These are phyloP conservation scores for Phaffomyces antillensis DNA, from an alignment of 805 yeast species.

Conservation along the genomic window DNA sequence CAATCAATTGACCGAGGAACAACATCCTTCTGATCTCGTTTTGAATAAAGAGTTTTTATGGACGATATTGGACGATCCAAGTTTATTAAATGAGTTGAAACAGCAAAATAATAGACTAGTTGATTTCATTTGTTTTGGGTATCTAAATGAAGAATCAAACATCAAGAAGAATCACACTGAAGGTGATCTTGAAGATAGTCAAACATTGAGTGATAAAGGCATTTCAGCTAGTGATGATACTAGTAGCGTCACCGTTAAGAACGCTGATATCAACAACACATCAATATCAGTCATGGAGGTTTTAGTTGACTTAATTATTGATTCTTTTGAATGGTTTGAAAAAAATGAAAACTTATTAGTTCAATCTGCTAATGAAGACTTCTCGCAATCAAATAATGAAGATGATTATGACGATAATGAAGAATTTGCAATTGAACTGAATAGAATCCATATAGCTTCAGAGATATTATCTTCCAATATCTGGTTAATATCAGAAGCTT, in stretches of 20 bases:
- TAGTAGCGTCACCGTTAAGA: constrained; percentile 2
- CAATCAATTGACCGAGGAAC: constrained; percentile 1
- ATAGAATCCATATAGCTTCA: constrained; percentile 56
- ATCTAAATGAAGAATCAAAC: constrained; percentile 20
- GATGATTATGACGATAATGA: constrained; percentile 11
- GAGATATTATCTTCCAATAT: constrained; percentile 85
- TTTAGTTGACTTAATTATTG: constrained; percentile 35
- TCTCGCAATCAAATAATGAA: background rate
- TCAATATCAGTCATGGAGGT: constrained; percentile 37
- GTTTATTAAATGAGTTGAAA: constrained; percentile 30
- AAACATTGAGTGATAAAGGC: background rate
- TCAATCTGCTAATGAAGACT: constrained; percentile 3
- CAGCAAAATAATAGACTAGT: constrained; percentile 36
- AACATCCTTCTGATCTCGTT: constrained; percentile 4
- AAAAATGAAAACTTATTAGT: constrained; percentile 14
- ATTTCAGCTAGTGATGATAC: constrained; percentile 17
- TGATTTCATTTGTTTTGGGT: constrained; percentile 45
- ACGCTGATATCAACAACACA: background rate
- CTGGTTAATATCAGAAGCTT: constrained; percentile 85
- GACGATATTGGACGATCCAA: constrained; percentile 29
- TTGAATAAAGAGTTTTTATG: constrained; percentile 28
- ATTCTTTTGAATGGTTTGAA: constrained; percentile 33
- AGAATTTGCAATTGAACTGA: constrained; percentile 17
- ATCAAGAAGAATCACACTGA: background rate
- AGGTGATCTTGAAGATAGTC: background rate